Percentiles rank a stretch among this genome's conserved stretches.
phyloP scores from a whole-genome alignment of 176 grass and related monocot species.

The Avena insularis region DNA sequence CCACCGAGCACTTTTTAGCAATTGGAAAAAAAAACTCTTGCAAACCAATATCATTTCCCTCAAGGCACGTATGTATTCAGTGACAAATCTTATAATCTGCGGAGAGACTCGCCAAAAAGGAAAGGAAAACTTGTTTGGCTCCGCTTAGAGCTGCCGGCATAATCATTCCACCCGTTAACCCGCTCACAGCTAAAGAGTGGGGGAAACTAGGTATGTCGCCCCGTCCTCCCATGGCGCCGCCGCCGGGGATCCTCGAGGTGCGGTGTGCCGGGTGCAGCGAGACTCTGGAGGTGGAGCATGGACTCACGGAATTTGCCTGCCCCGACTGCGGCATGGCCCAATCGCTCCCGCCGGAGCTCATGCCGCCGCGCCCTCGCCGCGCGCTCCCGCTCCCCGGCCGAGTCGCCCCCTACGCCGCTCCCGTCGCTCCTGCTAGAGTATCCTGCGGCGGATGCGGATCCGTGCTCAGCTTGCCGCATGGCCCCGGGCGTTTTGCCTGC shows the following conservation, averaged over 20 bases:
- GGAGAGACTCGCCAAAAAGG: background rate
- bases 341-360: constrained; percentile 65
- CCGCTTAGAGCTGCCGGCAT: background rate
- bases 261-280: constrained; percentile 63
- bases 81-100: background rate
- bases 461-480: constrained; percentile 54
- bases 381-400: constrained; percentile 52
- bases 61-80: background rate
- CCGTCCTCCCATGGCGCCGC: constrained; percentile 15
- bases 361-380: constrained; percentile 55
- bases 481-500: constrained; percentile 43
- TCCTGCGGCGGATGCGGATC: constrained; percentile 43
- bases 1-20: too few species aligned
- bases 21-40: too few species aligned
- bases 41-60: too few species aligned
- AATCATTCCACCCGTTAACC: background rate
- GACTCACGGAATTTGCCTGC: constrained; percentile 66
- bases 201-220: background rate
- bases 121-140: background rate
- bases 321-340: constrained; percentile 63
- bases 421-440: constrained; percentile 31
- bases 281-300: constrained; percentile 69
- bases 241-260: constrained; percentile 54
- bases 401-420: constrained; percentile 1
- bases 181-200: background rate